Evolutionary conservation across 1,284 basidiomycete species (phyloP).

Genomic region (Anthracocystis walkeri): DNA sequence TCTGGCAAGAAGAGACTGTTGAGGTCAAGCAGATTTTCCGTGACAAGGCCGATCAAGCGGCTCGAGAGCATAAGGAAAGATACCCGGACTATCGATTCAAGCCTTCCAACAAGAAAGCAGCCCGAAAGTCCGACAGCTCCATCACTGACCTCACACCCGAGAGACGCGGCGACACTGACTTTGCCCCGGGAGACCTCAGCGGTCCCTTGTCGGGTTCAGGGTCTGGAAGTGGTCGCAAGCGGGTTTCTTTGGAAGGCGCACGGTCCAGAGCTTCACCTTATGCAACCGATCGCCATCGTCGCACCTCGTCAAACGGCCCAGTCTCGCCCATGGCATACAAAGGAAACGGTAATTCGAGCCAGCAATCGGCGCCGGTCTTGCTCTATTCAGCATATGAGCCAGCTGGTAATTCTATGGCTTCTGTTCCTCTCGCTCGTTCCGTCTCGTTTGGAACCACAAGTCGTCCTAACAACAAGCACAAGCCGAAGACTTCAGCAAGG

Average conservation of each 20-base stretch:
- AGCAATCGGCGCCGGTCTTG: neutral
- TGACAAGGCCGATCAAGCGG: slow-evolving; percentile 31
- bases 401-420: neutral
- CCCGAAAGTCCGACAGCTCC: neutral
- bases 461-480: neutral
- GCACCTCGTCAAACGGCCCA: slow-evolving; percentile 18
- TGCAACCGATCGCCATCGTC: slow-evolving; percentile 18
- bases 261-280: slow-evolving; percentile 30
- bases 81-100: slow-evolving; percentile 44
- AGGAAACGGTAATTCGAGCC: neutral
- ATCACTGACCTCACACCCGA: slow-evolving; percentile 9
- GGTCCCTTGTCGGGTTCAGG: slow-evolving; percentile 43
- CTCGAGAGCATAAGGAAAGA: slow-evolving; percentile 23
- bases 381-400: slow-evolving; percentile 5
- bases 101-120: slow-evolving; percentile 13
- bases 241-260: slow-evolving; percentile 35
- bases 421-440: slow-evolving; percentile 10
- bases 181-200: slow-evolving; percentile 15
- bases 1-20: slow-evolving; percentile 29
- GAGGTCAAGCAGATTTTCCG: slow-evolving; percentile 35
- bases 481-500: slow-evolving; percentile 2
- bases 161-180: slow-evolving; percentile 17
- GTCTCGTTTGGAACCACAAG: slow-evolving; percentile 10
- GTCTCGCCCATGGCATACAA: slow-evolving; percentile 12
- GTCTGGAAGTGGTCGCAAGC: slow-evolving; percentile 37